Evolutionary conservation across 495 filamentous ascomycete species (phyloP), one percentile per base, ranked within the genome.

Genomic region (Aspergillus homomorphus): DNA sequence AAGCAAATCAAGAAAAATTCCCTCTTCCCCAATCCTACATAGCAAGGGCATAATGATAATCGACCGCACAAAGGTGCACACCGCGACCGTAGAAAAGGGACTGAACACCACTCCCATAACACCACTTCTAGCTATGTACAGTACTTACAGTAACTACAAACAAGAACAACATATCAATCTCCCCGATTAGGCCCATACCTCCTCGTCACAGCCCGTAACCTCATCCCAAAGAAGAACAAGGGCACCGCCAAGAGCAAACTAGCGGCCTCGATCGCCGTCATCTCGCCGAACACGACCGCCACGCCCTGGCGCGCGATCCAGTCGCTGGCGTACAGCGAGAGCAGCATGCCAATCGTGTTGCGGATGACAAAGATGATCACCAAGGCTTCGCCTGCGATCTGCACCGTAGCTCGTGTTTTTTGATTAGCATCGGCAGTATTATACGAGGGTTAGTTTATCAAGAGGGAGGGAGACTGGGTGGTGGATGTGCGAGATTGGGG

Each of bases 351-450:
- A 20, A 73, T 73, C 0, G 68, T 70, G 44, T 73, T 73, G 18
- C 68, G 65, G 28, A 73, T 66, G 28, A 70, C 65, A 15, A 73
- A 73, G 38, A 73, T 69, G 15, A 69, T 70, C 10, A 73, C 70
- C 19, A 73, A 28, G 0, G 70, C 64, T 45, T 73, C 70, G 23
- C 68, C 68, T 1, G 70, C 65, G 0, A 72, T 58, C 67, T 65
- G n/a, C 56, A 30, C 26, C 26, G 9, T 9, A 3, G 4, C 14
- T 18, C 18, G 0, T 45, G 18, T 45, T 18, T n/a, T 45, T 38
- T 38, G 12, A 38, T 38, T 38, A 12, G 33, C 9, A 28, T 28
- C 26, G 26, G 26, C 2, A 46, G 28, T 9, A 18, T 1, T n/a
- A 53, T 23, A 26, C 30, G 24, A 51, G 48, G n/a, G n/a, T n/a